Base-by-base conservation (phyloP, 768 basidiomycete genomes). In the Tremella mesenterica region DNA sequence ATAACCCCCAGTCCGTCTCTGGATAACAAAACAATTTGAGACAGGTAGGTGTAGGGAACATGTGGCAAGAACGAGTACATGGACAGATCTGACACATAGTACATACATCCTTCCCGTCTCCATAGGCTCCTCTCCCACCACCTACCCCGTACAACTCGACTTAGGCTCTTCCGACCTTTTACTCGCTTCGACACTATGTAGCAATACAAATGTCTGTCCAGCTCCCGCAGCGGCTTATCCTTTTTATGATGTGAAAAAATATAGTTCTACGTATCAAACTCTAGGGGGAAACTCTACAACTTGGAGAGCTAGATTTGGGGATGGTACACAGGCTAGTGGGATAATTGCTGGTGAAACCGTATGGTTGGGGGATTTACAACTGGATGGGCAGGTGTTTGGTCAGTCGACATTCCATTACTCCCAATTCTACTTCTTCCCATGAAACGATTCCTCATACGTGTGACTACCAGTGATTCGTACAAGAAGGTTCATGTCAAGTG, bases 71-170 rank as follows among this genome's bases (percentile, higher is more conserved):
- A n/a, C n/a, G n/a, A n/a, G n/a, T n/a, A n/a, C n/a, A n/a, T n/a
- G n/a, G n/a, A 14, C 14, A 41, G n/a, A 41, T n/a, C 38, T 41
- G 14, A 41, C 8, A n/a, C 18, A n/a, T 39, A 67, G 63, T 26
- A 67, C 64, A 28, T 67, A 61, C 49, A 58, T 63, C 41, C 43
- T 67, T 29, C 60, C 59, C 3, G 44, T 70, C 3, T 38, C 52
- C 10, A 52, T 70, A 23, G 68, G 68, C 2, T 50, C 53, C 28
- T 65, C 65, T 4, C 59, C 65, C 2, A 53, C 31, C 9, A 50
- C 48, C 4, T 70, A 65, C 48, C 65, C 65, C n/a, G 46, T 70
- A 4, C 68, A 70, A 45, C 57, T 70, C 28, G 68, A 70, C 30
- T 29, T 61, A 3, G 68, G 59, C 2, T 67, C 65, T 10, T 65